phyloP scores from a whole-genome alignment of 768 basidiomycete species.

The Leccinum olivaceopallidum region DNA sequence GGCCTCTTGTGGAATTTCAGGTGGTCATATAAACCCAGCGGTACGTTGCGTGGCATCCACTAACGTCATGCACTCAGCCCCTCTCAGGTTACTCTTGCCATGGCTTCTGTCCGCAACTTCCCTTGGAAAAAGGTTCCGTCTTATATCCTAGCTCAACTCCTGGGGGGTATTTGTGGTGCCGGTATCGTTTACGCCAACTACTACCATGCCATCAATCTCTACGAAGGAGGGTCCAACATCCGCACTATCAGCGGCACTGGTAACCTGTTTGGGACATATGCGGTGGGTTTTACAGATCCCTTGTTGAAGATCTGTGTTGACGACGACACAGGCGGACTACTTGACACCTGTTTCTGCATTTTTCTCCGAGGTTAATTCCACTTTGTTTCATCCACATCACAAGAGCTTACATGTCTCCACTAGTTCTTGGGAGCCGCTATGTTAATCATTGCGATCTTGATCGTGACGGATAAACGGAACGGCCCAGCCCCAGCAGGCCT shows the following conservation, averaged over 20 bases:
- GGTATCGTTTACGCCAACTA: slow-evolving; percentile 64
- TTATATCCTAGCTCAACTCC: slow-evolving; percentile 62
- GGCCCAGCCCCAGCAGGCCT: slow-evolving; percentile 49
- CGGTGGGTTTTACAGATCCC: slow-evolving; percentile 39
- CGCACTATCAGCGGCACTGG: slow-evolving; percentile 62
- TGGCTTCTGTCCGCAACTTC: slow-evolving; percentile 71
- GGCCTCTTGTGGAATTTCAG: slow-evolving; percentile 65
- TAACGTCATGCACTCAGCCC: slow-evolving; percentile 3
- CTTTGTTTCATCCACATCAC: background rate
- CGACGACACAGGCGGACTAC: slow-evolving; percentile 36
- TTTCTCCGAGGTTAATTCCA: slow-evolving; percentile 42
- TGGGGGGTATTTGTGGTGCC: slow-evolving; percentile 61
- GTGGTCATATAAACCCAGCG: slow-evolving; percentile 76
- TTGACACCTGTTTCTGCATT: slow-evolving; percentile 45
- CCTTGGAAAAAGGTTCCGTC: slow-evolving; percentile 80
- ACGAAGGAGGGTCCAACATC: slow-evolving; percentile 54
- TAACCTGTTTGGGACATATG: slow-evolving; percentile 58
- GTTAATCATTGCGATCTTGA: slow-evolving; percentile 54
- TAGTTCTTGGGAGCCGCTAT: slow-evolving; percentile 59
- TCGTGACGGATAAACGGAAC: slow-evolving; percentile 54
- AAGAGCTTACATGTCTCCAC: background rate
- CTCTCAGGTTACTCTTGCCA: slow-evolving; percentile 63
- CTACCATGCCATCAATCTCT: slow-evolving; percentile 63
- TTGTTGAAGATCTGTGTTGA: slow-evolving; percentile 11
- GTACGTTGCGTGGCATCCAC: slow-evolving; percentile 35